These are phyloP conservation scores for Peronospora farinosa DNA, from an alignment of 352 stramenopile species.

Conservation along the genomic window DNA sequence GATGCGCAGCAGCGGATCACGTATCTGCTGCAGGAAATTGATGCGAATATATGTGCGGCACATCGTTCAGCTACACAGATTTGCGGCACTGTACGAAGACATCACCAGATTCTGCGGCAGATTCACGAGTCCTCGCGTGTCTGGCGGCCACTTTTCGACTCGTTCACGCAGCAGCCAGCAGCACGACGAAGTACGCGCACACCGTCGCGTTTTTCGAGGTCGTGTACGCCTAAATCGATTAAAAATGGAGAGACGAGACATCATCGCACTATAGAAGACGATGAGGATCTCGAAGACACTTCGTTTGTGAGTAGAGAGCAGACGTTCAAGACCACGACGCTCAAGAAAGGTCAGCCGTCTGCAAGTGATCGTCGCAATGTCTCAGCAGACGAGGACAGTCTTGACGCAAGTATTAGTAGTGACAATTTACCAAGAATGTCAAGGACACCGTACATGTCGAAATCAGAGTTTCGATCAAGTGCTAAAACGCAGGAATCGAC, in stretches of 20 bases:
- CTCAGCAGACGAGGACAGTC: slow-evolving; percentile 42
- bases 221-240: slow-evolving; percentile 25
- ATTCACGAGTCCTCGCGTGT: slow-evolving; percentile 68
- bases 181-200: slow-evolving; percentile 38
- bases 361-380: slow-evolving; percentile 15
- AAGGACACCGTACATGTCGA: slow-evolving; percentile 58
- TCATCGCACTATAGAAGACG: slow-evolving; percentile 5
- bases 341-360: slow-evolving; percentile 32
- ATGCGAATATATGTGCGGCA: slow-evolving; percentile 72
- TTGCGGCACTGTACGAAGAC: slow-evolving; percentile 51
- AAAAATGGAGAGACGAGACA: background rate
- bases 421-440: slow-evolving; percentile 59
- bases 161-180: slow-evolving; percentile 46
- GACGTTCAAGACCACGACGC: slow-evolving; percentile 71
- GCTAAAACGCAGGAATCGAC: slow-evolving; percentile 33
- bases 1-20: slow-evolving; percentile 74
- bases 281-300: slow-evolving; percentile 27
- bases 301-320: slow-evolving; percentile 47
- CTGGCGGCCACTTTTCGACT: slow-evolving; percentile 75
- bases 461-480: slow-evolving; percentile 21
- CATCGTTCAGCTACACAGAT: slow-evolving; percentile 76
- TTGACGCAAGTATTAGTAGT: slow-evolving; percentile 56
- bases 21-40: slow-evolving; percentile 81
- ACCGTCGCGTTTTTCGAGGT: slow-evolving; percentile 29
- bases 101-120: slow-evolving; percentile 71